A percentile compares a stretch with the other conserved stretches of the same genome.
Conservation (phyloP, 306 rosid genomes). For the Gleditsia sinensis region DNA sequence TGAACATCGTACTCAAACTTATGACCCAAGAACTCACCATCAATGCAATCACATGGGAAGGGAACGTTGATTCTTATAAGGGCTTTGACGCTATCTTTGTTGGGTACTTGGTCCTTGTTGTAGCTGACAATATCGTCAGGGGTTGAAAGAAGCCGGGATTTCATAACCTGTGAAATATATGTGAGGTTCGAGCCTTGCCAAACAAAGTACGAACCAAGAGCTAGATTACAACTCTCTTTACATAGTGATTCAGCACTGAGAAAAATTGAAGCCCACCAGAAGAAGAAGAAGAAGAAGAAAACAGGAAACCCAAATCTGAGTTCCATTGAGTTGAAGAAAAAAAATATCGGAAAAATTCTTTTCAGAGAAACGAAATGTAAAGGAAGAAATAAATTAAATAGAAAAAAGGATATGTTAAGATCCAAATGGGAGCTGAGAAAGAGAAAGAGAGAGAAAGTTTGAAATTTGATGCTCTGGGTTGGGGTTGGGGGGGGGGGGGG, state of each 20-base stretch:
- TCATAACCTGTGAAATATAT: constrained; percentile 30
- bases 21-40: constrained; percentile 52
- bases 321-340: constrained; percentile 41
- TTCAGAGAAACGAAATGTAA: not conserved
- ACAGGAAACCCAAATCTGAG: constrained; percentile 30
- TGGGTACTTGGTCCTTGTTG: constrained; percentile 49
- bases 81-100: constrained; percentile 32
- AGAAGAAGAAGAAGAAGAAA: not conserved
- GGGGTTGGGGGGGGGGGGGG: not conserved
- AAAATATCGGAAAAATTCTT: not conserved
- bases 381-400: not conserved
- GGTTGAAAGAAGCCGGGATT: constrained; percentile 2
- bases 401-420: not conserved
- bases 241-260: constrained; percentile 53
- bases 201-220: constrained; percentile 63
- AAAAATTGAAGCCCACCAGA: constrained; percentile 24
- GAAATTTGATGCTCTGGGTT: not conserved
- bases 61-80: constrained; percentile 55
- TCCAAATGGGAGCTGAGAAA: not conserved
- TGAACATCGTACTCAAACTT: constrained; percentile 48
- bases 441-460: not conserved
- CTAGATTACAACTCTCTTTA: constrained; percentile 45
- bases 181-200: constrained; percentile 29
- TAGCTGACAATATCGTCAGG: constrained; percentile 44
- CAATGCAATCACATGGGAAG: constrained; percentile 61